A percentile compares a stretch with the other conserved stretches of the same genome.
These are phyloP conservation scores for Epithemia pelagica DNA, from an alignment of 108 stramenopile species.

Conservation along the genomic window DNA sequence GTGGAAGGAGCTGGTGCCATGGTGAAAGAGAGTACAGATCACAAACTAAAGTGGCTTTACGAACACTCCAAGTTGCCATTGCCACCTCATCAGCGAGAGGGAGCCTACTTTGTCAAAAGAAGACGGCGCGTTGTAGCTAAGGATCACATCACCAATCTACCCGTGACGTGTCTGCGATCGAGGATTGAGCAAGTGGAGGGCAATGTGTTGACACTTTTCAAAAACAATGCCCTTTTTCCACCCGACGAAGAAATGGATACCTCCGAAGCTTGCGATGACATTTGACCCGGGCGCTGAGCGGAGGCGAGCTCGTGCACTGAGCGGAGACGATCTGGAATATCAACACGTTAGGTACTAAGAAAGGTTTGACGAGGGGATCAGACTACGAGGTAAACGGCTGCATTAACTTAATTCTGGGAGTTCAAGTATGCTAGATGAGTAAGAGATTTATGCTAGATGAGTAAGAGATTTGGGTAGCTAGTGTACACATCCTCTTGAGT, in stretches of 20 bases:
- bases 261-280: no score
- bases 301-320: no score
- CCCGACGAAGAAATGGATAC: conserved; percentile 1
- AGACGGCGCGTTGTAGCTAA: not conserved
- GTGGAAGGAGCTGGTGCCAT: not conserved
- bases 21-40: not conserved
- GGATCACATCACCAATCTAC: not conserved
- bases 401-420: no score
- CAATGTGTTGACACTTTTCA: not conserved
- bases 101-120: not conserved
- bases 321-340: no score
- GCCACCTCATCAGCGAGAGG: conserved; percentile 1
- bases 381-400: no score
- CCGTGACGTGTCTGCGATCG: not conserved
- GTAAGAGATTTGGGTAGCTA: conserved; percentile 21
- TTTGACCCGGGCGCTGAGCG: no score
- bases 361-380: no score
- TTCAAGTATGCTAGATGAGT: no score
- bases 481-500: conserved; percentile 16
- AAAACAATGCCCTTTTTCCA: not conserved
- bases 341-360: no score
- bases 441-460: no score
- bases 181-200: conserved; percentile 2
- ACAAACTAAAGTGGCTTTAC: conserved; percentile 1
- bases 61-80: not conserved